Evolutionary conservation across 805 yeast species (phyloP), one percentile per base, ranked within the genome.

Genomic region (Teunomyces atbi): DNA sequence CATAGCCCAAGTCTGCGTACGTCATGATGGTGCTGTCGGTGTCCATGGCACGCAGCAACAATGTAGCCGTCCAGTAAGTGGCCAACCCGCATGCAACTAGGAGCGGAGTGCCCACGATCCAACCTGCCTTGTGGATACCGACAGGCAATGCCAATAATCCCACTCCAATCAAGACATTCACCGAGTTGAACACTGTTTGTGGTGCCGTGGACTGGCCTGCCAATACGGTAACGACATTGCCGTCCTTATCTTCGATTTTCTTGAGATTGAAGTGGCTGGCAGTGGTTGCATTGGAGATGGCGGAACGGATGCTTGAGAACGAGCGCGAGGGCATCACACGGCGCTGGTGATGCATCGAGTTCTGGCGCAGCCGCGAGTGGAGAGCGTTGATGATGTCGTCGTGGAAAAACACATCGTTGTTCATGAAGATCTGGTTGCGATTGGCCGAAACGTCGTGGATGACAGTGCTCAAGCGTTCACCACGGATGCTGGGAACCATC

Each of bases 131-230:
- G 52, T 72, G 76, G 45, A 87, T 64, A 1, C 86, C 95, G 50
- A 82, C 69, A 0, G 95, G 91, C 41, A 87, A 68, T 0, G 94
- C 83, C 37, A 87, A 70, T 42, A 87, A 71, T 1, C 92, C 94
- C 32, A 87, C 78, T 0, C 95, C 95, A 52, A 87, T 81, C 23
- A 87, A 66, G 0, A 86, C 86, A 59, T 87, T 87, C 41, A 86
- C 82, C 1, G 91, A 83, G 55, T 87, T 87, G 71, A 86, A 85
- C 4, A 84, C 68, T 0, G 95, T 86, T 60, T 86, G 95, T 1
- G 86, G 81, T 0, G 81, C 82, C 0, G 94, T 87, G 6, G 84
- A 79, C 52, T 65, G 73, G 6, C 69, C 70, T 6, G 66, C 53
- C 30, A 54, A 68, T 49, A 86, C 81, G 2, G 91, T 84, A 35